Evolutionary conservation across 768 basidiomycete species (phyloP), one percentile per base, ranked within the genome.

Genomic region (Omphalotus guepiniiformis): DNA sequence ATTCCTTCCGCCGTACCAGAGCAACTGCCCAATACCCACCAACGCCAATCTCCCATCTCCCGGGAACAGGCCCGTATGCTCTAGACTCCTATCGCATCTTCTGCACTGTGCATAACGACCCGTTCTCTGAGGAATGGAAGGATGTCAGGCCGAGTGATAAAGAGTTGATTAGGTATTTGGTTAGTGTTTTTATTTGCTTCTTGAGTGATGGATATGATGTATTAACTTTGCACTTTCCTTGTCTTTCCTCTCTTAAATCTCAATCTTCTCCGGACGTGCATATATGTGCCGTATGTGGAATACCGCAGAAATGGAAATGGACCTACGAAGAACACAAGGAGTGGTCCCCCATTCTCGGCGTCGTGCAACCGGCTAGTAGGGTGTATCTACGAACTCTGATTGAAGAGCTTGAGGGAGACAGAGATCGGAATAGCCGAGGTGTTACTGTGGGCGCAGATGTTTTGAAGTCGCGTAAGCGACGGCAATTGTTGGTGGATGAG

Each of bases 291-390:
- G 21, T 26, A 49, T n/a, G n/a, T n/a, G n/a, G n/a, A n/a, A n/a
- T n/a, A n/a, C n/a, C n/a, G n/a, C n/a, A 88, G 85, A 78, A 72
- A 50, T 88, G 85, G 85, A 80, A 79, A 59, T 88, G 85, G 85
- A 84, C 85, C 1, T 68, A 71, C 27, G 64, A 70, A 26, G 78
- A 81, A 44, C 63, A 67, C 5, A 71, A 69, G 49, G 57, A 72
- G 48, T 85, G 82, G 82, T 64, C 64, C 23, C 70, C 80, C 0
- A 65, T 56, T 7, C 42, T 53, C 19, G 82, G 81, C 0, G 67
- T 69, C 4, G 53, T 72, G 3, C 30, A 32, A n/a, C 30, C 30
- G 9, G 9, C n/a, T n/a, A 32, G 9, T 9, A 32, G 9, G 9
- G 9, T n/a, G n/a, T 32, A 32, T 32, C 30, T 32, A 9, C 30